Base-by-base conservation (phyloP, 495 filamentous ascomycete genomes). In the Neurospora sp. region DNA sequence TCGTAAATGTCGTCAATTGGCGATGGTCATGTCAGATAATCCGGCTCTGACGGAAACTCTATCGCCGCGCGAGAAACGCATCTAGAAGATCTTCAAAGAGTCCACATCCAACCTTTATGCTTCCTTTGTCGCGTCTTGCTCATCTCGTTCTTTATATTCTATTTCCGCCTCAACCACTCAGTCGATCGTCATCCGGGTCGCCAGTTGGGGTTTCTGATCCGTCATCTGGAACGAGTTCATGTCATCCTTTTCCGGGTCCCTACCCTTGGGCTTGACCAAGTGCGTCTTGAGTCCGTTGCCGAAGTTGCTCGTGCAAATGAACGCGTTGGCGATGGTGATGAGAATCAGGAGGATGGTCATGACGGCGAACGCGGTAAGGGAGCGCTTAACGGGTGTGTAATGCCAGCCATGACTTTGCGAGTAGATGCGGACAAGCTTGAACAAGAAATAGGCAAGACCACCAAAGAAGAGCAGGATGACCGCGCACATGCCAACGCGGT, bases 351-450 rank as follows among this genome's bases (percentile, higher is more conserved):
- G 77, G 39, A 99, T 89, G 27, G 96, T 98, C 77, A 99, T 92
- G 72, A 97, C 89, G 71, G 96, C 94, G 82, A 99, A 99, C 74
- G 92, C 92, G 27, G 96, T 98, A 78, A 99, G 86, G 54, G 90
- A 92, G 72, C 89, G 88, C 62, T 90, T 88, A 20, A 93, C 94
- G 0, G 95, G 89, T 35, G 85, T 72, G 82, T 98, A 99, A 73
- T 85, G 80, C 7, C 80, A 39, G 38, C 76, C 79, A n/a, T 83
- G 84, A 16, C 76, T 76, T 18, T 85, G 82, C 73, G 89, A 87
- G 84, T 96, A 99, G 90, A 99, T 99, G 79, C 96, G 94, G 72
- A 94, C 90, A 37, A 98, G 89, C 86, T 99, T 99, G 89, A 98
- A 99, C 79, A 97, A 87, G 87, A 99, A 99, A 84, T 98, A 99